Percentiles rank a stretch among this genome's conserved stretches.
phyloP scores from a whole-genome alignment of 1,139 yeast genomes.

The Lodderomyces margitis region DNA sequence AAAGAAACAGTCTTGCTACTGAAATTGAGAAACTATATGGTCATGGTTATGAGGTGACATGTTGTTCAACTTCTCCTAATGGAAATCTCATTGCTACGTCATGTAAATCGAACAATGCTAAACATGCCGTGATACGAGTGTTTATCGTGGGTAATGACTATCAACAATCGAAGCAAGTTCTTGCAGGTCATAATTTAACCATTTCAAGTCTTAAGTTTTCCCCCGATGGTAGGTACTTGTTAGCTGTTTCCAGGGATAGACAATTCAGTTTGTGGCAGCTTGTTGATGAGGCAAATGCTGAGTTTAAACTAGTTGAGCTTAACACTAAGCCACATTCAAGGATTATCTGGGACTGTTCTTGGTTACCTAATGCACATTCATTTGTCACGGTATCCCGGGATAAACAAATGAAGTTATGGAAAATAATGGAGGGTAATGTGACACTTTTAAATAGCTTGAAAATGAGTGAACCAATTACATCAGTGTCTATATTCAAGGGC shows the following conservation, averaged over 20 bases:
- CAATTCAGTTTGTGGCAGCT: slow-evolving; percentile 77
- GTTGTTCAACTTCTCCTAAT: slow-evolving; percentile 70
- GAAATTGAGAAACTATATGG: slow-evolving; percentile 94
- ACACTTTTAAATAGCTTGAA: slow-evolving; percentile 34
- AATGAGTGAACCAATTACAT: slow-evolving; percentile 62
- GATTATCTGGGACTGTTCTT: slow-evolving; percentile 93
- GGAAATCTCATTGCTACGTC: slow-evolving; percentile 77
- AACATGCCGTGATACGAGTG: slow-evolving; percentile 82
- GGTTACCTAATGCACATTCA: slow-evolving; percentile 45
- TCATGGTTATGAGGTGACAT: slow-evolving; percentile 91
- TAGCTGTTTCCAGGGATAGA: slow-evolving; percentile 90
- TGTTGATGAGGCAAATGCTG: slow-evolving; percentile 32
- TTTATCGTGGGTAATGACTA: slow-evolving; percentile 55
- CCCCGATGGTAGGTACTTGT: slow-evolving; percentile 60
- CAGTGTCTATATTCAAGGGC: slow-evolving; percentile 53
- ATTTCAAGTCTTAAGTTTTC: slow-evolving; percentile 82
- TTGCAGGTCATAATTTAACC: slow-evolving; percentile 72
- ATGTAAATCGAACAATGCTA: slow-evolving; percentile 81
- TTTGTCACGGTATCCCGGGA: slow-evolving; percentile 92
- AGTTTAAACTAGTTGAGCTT: slow-evolving; percentile 44
- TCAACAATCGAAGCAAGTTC: slow-evolving; percentile 38
- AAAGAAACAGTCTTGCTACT: slow-evolving; percentile 91
- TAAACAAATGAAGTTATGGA: slow-evolving; percentile 75
- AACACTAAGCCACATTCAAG: slow-evolving; percentile 79
- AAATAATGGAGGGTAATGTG: slow-evolving; percentile 24